Evolutionary conservation across 2,329 filamentous ascomycete species (phyloP).

Genomic region (Aspergillus melleus): DNA sequence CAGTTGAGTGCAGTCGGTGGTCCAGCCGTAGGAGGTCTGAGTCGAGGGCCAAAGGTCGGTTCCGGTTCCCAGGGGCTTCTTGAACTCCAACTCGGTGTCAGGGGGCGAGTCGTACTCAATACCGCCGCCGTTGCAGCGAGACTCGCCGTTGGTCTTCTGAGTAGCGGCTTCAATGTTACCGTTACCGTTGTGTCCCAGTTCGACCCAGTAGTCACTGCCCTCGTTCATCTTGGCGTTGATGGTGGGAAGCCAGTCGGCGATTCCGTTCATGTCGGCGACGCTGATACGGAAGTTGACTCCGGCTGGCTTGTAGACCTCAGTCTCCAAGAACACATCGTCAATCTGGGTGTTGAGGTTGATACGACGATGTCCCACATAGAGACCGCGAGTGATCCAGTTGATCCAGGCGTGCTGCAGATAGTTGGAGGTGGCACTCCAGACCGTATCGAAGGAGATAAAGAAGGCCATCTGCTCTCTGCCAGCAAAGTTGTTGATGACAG

Average conservation of each 20-base stretch:
- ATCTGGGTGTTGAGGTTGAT: constrained; percentile 59
- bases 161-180: constrained; percentile 48
- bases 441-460: constrained; percentile 56
- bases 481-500: constrained; percentile 60
- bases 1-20: constrained; percentile 48
- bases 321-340: constrained; percentile 62
- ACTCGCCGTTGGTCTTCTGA: constrained; percentile 19
- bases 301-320: constrained; percentile 51
- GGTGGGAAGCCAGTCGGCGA: constrained; percentile 45
- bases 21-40: constrained; percentile 51
- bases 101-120: constrained; percentile 50
- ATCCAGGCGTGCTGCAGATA: constrained; percentile 64
- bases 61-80: constrained; percentile 54
- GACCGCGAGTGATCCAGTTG: constrained; percentile 60
- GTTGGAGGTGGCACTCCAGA: constrained; percentile 56
- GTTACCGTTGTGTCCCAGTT: constrained; percentile 59
- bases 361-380: constrained; percentile 57
- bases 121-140: constrained; percentile 33
- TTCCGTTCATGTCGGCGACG: constrained; percentile 48
- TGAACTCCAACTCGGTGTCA: constrained; percentile 51
- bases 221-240: constrained; percentile 49
- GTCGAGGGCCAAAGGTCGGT: constrained; percentile 50
- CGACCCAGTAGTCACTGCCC: constrained; percentile 55
- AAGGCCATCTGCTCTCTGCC: constrained; percentile 63
- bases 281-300: constrained; percentile 52